Conservation (phyloP, 148 eudicot species). For the Chenopodium formosanum region DNA sequence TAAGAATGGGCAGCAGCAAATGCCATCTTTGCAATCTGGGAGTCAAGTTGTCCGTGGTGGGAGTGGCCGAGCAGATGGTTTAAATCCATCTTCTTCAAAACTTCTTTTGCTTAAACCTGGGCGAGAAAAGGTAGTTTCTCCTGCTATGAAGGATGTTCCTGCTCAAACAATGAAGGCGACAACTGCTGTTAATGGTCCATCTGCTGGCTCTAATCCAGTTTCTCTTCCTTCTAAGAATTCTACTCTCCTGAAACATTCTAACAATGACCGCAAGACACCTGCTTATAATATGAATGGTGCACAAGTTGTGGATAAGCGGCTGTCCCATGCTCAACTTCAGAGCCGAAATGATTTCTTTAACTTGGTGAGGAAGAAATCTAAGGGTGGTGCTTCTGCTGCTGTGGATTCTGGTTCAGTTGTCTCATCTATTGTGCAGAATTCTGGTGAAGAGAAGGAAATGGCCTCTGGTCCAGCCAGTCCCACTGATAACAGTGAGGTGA, state of each 20-base stretch:
- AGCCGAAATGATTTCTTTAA: constrained; percentile 86
- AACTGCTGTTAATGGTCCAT: constrained; percentile 40
- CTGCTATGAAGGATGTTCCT: constrained; percentile 42
- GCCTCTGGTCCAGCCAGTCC: constrained; percentile 22
- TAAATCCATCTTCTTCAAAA: constrained; percentile 49
- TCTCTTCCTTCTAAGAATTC: constrained; percentile 38
- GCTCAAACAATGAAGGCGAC: constrained; percentile 34
- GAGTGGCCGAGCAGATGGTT: constrained; percentile 44
- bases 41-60: constrained; percentile 45
- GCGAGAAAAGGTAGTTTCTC: constrained; percentile 51
- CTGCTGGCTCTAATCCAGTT: constrained; percentile 31
- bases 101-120: constrained; percentile 61
- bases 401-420: constrained; percentile 32
- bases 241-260: constrained; percentile 32
- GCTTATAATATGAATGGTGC: constrained; percentile 37
- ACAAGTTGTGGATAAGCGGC: constrained; percentile 53
- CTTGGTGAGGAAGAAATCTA: constrained; percentile 73
- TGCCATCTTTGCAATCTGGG: constrained; percentile 45
- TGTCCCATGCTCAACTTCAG: constrained; percentile 51
- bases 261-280: constrained; percentile 44
- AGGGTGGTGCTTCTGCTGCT: constrained; percentile 22
- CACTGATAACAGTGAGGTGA: constrained; percentile 37
- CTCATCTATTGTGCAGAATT: constrained; percentile 37
- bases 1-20: constrained; percentile 52
- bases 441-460: constrained; percentile 33